Percentiles rank a stretch among this genome's conserved stretches.
These are phyloP conservation scores for Scutellaria galericulata DNA, from an alignment of 257 asterid species.

Conservation along the genomic window DNA sequence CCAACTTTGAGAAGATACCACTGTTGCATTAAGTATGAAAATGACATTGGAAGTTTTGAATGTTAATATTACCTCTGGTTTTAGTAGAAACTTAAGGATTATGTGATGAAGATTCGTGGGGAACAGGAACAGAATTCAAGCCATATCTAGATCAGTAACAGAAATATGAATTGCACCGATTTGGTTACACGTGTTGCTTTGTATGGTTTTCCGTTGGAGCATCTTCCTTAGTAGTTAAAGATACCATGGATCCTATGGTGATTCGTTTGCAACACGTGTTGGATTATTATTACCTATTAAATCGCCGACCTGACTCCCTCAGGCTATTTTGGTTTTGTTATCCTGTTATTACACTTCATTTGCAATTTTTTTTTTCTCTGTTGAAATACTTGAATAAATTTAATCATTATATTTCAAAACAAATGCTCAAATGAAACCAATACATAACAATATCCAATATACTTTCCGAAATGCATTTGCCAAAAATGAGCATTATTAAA, in stretches of 20 bases:
- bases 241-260: neutral
- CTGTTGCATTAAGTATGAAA: neutral
- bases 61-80: neutral
- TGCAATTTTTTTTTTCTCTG: neutral
- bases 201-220: neutral
- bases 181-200: slow-evolving; percentile 11
- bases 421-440: neutral
- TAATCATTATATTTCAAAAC: neutral
- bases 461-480: neutral
- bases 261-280: neutral
- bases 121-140: neutral
- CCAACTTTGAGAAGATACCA: neutral
- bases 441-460: neutral
- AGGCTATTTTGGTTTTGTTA: neutral
- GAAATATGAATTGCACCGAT: neutral
- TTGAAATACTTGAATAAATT: neutral
- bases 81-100: neutral
- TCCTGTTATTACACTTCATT: neutral
- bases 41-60: neutral
- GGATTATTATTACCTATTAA: neutral
- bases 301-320: neutral
- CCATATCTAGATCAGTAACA: neutral
- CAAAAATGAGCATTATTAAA: neutral
- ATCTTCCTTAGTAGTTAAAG: neutral
- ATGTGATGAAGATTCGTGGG: neutral